These are phyloP conservation scores for Physaria fendleri DNA, from an alignment of 345 rosid species.

Conservation along the genomic window DNA sequence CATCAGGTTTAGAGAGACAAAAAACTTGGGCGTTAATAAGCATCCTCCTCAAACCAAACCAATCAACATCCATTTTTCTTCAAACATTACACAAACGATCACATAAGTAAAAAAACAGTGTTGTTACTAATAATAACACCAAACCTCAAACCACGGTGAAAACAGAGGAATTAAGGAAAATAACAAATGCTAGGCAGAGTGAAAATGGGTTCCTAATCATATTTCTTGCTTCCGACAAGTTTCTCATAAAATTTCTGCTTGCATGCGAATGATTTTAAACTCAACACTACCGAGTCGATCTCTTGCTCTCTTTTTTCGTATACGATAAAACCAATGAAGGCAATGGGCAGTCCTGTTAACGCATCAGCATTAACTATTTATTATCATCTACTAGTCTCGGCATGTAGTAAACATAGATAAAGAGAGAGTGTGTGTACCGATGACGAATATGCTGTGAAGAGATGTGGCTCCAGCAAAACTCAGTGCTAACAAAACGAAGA, in stretches of 20 bases:
- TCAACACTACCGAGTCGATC: conserved; percentile 44
- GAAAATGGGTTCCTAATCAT: conserved; percentile 28
- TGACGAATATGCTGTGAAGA: conserved; percentile 47
- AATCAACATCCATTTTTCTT: no score
- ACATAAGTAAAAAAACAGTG: no score
- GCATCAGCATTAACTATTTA: no score
- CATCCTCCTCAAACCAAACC: no score
- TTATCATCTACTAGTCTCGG: no score
- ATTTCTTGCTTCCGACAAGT: conserved; percentile 37
- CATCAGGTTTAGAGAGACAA: no score
- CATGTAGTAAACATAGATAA: neutral
- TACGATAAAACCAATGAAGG: conserved; percentile 43
- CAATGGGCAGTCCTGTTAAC: conserved; percentile 66
- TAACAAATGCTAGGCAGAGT: neutral
- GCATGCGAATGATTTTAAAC: conserved; percentile 37
- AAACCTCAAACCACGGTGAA: conserved; percentile 6
- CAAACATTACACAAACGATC: no score
- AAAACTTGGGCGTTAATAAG: no score
- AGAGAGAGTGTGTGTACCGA: conserved; percentile 45
- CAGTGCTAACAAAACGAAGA: conserved; percentile 39
- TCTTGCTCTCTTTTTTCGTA: conserved; percentile 67
- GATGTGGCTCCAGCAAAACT: conserved; percentile 61
- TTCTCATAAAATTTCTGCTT: conserved; percentile 43
- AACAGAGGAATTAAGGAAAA: conserved; percentile 1
- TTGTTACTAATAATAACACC: no score